These are phyloP conservation scores for Suillus alpinus DNA, from an alignment of 768 basidiomycete species.

Conservation along the genomic window DNA sequence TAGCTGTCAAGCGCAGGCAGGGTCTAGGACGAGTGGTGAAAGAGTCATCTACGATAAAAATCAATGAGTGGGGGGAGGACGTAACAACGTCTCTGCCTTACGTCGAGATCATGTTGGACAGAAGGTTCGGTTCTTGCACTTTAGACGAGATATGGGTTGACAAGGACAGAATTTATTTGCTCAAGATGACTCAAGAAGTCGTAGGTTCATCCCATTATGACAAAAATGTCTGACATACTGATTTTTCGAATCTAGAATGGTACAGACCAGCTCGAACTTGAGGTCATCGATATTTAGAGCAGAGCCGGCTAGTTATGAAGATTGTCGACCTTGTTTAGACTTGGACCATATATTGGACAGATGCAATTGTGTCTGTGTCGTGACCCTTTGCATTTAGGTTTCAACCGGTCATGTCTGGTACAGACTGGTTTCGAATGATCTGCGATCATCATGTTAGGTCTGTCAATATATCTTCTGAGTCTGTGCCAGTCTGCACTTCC, in stretches of 20 bases:
- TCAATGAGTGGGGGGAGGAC: background rate
- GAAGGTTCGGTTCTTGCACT: background rate
- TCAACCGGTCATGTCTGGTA: background rate
- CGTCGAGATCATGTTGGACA: background rate
- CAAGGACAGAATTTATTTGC: background rate
- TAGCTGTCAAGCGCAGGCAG: background rate
- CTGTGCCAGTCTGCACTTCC: background rate
- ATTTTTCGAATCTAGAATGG: background rate
- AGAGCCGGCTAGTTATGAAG: background rate
- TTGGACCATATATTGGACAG: background rate
- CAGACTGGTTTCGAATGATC: background rate
- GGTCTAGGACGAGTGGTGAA: background rate
- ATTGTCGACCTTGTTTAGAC: background rate
- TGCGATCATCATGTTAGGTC: background rate
- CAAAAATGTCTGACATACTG: background rate
- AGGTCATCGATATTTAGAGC: background rate
- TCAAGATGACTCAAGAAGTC: background rate
- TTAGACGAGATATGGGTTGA: background rate
- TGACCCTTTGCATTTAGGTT: background rate
- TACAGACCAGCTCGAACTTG: background rate
- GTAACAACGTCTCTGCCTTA: background rate
- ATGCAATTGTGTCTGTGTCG: background rate
- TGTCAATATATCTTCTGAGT: background rate
- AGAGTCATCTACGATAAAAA: background rate
- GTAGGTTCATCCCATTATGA: background rate